A percentile compares a stretch with the other conserved stretches of the same genome.
Conservation (phyloP, 441 rosid genomes). For the Euphorbia corollata region DNA sequence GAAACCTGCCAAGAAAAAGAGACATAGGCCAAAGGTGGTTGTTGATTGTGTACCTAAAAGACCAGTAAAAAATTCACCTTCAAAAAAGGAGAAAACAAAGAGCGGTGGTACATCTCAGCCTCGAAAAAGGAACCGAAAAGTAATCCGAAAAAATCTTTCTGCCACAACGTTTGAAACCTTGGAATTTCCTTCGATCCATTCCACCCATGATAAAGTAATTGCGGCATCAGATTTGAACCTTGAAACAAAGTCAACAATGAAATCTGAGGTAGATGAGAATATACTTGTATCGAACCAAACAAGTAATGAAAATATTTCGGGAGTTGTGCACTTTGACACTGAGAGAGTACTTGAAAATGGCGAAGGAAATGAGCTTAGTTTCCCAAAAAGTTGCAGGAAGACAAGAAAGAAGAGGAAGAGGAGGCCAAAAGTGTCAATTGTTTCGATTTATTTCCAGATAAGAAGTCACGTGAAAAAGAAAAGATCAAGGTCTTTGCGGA, state of each 20-base stretch:
- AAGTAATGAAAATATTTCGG: not conserved
- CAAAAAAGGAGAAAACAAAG: not conserved
- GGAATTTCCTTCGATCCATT: not conserved
- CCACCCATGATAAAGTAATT: not conserved
- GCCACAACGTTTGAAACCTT: not conserved
- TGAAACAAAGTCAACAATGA: not conserved
- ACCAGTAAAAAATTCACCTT: not conserved
- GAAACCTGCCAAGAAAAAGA: conserved; percentile 7
- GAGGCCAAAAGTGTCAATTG: not conserved
- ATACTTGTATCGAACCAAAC: not conserved
- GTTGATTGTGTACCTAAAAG: conserved; percentile 6
- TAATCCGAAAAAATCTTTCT: not conserved
- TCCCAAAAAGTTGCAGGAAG: not conserved
- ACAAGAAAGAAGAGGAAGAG: not conserved
- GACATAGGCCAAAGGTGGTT: conserved; percentile 15
- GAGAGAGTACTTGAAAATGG: not conserved
- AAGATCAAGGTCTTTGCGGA: not conserved
- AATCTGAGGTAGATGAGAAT: not conserved
- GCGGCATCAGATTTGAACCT: not conserved
- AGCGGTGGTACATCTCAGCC: not conserved
- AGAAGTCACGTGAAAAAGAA: not conserved
- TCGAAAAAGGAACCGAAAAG: not conserved
- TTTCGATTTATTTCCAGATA: not conserved
- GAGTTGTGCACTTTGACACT: not conserved
- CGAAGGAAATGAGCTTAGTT: not conserved